These are phyloP conservation scores for Vaccinium macrocarpon DNA, from an alignment of 148 eudicot species.

Conservation along the genomic window DNA sequence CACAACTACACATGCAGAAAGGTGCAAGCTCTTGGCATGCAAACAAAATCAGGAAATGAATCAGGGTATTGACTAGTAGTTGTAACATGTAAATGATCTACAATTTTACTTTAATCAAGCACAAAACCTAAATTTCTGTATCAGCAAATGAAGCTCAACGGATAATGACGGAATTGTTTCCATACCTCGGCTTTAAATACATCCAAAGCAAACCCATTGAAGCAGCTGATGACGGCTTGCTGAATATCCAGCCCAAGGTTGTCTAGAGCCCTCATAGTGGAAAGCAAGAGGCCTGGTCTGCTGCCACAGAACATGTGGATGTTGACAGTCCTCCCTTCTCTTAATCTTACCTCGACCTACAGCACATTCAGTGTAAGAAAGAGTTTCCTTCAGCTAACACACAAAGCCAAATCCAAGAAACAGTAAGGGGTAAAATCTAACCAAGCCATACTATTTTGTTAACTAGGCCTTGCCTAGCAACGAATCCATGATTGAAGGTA, in stretches of 20 bases:
- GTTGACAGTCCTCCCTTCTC: slow-evolving; percentile 82
- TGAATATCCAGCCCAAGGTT: slow-evolving; percentile 77
- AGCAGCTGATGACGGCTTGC: slow-evolving; percentile 93
- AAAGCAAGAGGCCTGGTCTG: slow-evolving; percentile 74
- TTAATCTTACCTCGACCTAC: slow-evolving; percentile 82
- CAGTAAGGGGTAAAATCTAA: not conserved
- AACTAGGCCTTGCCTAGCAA: not conserved
- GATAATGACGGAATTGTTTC: not conserved
- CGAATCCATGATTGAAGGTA: not conserved
- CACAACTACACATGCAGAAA: not conserved
- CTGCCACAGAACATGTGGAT: slow-evolving; percentile 91
- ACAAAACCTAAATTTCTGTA: not conserved
- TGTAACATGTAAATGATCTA: not conserved
- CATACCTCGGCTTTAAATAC: slow-evolving; percentile 88
- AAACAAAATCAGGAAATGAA: not conserved
- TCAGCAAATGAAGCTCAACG: not conserved
- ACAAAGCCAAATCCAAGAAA: not conserved
- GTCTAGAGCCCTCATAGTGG: slow-evolving; percentile 76
- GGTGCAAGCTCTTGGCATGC: not conserved
- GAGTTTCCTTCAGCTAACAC: not conserved
- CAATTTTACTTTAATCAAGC: not conserved
- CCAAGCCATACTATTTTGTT: not conserved
- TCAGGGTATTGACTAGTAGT: not conserved
- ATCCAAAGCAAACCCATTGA: slow-evolving; percentile 92
- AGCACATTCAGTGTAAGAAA: not conserved